Conservation (phyloP, 2,329 filamentous ascomycete species). For the Alternaria panax region DNA sequence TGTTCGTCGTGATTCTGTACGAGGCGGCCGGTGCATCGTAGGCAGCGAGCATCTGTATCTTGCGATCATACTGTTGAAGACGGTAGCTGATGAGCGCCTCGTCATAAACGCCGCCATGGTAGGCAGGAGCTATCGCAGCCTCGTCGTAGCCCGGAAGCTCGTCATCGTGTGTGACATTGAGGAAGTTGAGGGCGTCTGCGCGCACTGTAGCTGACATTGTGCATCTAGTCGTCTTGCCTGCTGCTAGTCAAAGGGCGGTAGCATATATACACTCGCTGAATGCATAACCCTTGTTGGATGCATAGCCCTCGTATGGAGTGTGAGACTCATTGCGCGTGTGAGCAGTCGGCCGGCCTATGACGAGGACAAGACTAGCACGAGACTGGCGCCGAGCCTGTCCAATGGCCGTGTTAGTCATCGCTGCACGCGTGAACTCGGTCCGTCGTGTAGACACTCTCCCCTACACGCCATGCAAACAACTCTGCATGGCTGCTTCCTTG, state of each 20-base stretch:
- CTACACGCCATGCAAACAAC: not conserved
- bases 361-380: constrained; percentile 7
- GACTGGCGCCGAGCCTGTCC: not conserved
- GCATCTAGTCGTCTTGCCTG: constrained; percentile 7
- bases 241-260: constrained; percentile 21
- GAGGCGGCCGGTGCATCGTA: constrained; percentile 22
- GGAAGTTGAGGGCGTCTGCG: constrained; percentile 20
- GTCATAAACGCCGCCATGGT: constrained; percentile 19
- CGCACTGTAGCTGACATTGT: constrained; percentile 29
- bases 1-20: constrained; percentile 38
- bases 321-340: constrained; percentile 10
- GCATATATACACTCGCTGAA: constrained; percentile 14
- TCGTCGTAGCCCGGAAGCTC: constrained; percentile 40
- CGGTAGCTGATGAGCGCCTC: constrained; percentile 31
- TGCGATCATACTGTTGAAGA: constrained; percentile 35
- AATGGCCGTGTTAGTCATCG: constrained; percentile 6
- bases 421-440: constrained; percentile 1
- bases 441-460: not conserved
- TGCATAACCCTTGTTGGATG: constrained; percentile 7
- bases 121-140: constrained; percentile 31
- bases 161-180: constrained; percentile 30
- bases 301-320: constrained; percentile 5
- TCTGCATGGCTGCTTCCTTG: not conserved
- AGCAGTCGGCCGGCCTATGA: constrained; percentile 16
- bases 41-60: constrained; percentile 34